A percentile compares a stretch with the other conserved stretches of the same genome.
phyloP scores from a whole-genome alignment of 495 filamentous ascomycete genomes.

The Aspergillus sclerotioniger region DNA sequence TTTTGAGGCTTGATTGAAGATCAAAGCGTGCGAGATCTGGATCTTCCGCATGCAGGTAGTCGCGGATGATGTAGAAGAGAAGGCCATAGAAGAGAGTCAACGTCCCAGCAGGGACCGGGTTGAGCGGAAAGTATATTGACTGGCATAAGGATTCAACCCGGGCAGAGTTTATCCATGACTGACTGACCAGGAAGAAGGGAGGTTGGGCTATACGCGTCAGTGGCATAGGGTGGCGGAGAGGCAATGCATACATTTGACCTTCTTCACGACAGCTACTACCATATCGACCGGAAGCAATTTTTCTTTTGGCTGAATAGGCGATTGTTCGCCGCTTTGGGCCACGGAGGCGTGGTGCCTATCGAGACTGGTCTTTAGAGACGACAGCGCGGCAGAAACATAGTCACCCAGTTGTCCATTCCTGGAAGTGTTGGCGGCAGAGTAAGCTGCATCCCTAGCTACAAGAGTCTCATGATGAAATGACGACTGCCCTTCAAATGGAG shows the following conservation, averaged over 20 bases:
- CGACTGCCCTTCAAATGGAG: slow-evolving; percentile 28
- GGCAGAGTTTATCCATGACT: slow-evolving; percentile 22
- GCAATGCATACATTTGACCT: slow-evolving; percentile 20
- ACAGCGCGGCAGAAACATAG: slow-evolving; percentile 23
- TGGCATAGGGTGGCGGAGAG: not conserved
- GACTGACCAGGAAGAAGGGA: slow-evolving; percentile 27
- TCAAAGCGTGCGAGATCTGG: slow-evolving; percentile 20
- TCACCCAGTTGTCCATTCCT: slow-evolving; percentile 13
- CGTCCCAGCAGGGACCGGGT: slow-evolving; percentile 20
- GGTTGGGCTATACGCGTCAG: slow-evolving; percentile 21
- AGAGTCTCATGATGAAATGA: slow-evolving; percentile 29
- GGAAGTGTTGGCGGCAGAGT: slow-evolving; percentile 19
- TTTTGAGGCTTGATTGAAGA: slow-evolving; percentile 7
- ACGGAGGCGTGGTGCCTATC: slow-evolving; percentile 13
- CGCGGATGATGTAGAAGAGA: slow-evolving; percentile 26
- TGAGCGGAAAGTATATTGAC: slow-evolving; percentile 25
- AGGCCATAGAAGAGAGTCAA: slow-evolving; percentile 22
- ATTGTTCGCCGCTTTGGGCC: not conserved
- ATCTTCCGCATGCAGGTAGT: slow-evolving; percentile 24
- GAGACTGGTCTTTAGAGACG: slow-evolving; percentile 20
- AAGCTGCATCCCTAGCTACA: slow-evolving; percentile 25
- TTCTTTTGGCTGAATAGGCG: slow-evolving; percentile 7
- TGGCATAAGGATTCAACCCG: slow-evolving; percentile 26
- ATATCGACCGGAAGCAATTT: slow-evolving; percentile 23
- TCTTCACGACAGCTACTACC: slow-evolving; percentile 23